phyloP scores from a whole-genome alignment of 2,329 filamentous ascomycete species.

The Alternaria hordeiaustralica region DNA sequence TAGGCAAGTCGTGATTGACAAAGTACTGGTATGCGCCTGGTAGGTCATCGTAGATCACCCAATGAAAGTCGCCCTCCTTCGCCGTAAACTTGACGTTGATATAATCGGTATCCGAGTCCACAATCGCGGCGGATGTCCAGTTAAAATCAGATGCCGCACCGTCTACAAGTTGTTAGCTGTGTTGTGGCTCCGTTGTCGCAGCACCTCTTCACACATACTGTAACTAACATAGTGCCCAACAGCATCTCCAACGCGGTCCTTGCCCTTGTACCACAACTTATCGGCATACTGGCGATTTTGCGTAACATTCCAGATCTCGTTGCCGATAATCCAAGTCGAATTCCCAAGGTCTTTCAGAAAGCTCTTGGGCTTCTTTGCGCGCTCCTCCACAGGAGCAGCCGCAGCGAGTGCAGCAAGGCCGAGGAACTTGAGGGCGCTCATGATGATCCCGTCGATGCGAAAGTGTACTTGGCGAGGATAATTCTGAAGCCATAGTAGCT shows the following conservation, averaged over 20 bases:
- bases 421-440: slow-evolving; percentile 25
- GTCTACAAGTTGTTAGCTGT: slow-evolving; percentile 41
- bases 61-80: slow-evolving; percentile 58
- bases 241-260: slow-evolving; percentile 52
- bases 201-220: slow-evolving; percentile 37
- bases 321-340: slow-evolving; percentile 49
- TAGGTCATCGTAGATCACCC: slow-evolving; percentile 58
- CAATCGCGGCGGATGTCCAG: slow-evolving; percentile 57
- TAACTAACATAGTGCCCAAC: slow-evolving; percentile 56
- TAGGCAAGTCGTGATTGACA: slow-evolving; percentile 58
- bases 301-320: slow-evolving; percentile 53
- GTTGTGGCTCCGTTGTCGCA: not conserved
- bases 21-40: slow-evolving; percentile 64
- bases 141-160: slow-evolving; percentile 56
- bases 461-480: not conserved
- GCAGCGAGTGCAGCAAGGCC: slow-evolving; percentile 24
- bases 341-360: slow-evolving; percentile 45
- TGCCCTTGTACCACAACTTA: slow-evolving; percentile 51
- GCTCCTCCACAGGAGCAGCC: slow-evolving; percentile 27
- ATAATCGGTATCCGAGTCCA: slow-evolving; percentile 50
- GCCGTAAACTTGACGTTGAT: slow-evolving; percentile 59
- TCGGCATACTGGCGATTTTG: slow-evolving; percentile 48
- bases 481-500: not conserved
- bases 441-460: slow-evolving; percentile 1
- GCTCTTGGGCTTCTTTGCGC: slow-evolving; percentile 33